Evolutionary conservation across 1,284 basidiomycete species (phyloP), one percentile per base, ranked within the genome.

Genomic region (Mycena citricolor): DNA sequence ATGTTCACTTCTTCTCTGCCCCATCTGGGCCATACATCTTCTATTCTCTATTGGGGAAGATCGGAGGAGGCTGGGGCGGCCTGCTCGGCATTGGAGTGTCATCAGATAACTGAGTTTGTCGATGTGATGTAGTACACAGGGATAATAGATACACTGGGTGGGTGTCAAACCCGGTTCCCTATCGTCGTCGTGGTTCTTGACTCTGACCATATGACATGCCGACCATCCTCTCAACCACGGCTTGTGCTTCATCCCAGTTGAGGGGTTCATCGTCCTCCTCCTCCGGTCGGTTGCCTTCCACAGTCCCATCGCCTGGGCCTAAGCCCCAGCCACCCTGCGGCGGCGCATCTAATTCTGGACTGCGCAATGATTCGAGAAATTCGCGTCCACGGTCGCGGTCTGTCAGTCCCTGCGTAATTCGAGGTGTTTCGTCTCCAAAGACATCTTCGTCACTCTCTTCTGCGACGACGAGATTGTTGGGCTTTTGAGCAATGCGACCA

Each of bases 211-310:
- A n/a, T n/a, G n/a, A n/a, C 68, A 82, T 76, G 8, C 79, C 80
- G n/a, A 81, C 73, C 79, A 82, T 80, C 12, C 75, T 70, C 59
- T 84, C 80, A 1, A 82, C 74, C 10, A 72, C 73, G 8, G 75
- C 78, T 75, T 85, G 81, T 21, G 74, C 77, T 54, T 82, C 72
- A 57, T 84, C 83, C 81, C 79, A 83, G 45, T 82, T 78, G 54
- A 77, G 44, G 14, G 64, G 56, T 30, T 70, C 66, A 24, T 71
- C 69, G 39, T 73, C 71, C 20, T 73, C 73, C 17, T 70, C 70
- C 34, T 68, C 69, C 5, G 44, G 36, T 33, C 43, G 39, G 25
- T 29, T 38, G 10, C 55, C 26, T 49, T 52, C 54, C 59, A 70
- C 25, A 49, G 57, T 42, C 42, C 54, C 39, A 77, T 77, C 49